phyloP scores from a whole-genome alignment of 2,329 filamentous ascomycete genomes.

The Septoria petroselini region DNA sequence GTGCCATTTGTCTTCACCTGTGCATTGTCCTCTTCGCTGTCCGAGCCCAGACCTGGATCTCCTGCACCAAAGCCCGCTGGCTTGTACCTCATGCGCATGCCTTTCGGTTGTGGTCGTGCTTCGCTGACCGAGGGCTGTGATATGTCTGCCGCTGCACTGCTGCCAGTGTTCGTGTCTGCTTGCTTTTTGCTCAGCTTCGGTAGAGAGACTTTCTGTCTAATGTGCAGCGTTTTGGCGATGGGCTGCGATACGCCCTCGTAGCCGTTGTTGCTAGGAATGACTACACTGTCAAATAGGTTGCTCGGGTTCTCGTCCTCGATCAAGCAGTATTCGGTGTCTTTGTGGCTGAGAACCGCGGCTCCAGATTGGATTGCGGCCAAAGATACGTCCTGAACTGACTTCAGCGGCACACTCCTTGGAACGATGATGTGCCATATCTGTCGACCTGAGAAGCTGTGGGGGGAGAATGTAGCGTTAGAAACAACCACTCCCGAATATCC shows the following conservation, averaged over 20 bases:
- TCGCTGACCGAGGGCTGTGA: constrained; percentile 51
- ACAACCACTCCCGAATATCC: constrained; percentile 51
- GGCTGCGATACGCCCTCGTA: constrained; percentile 42
- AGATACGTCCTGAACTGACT: constrained; percentile 62
- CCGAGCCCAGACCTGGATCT: constrained; percentile 44
- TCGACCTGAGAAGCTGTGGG: constrained; percentile 60
- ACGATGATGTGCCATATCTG: constrained; percentile 79
- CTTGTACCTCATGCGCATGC: constrained; percentile 63
- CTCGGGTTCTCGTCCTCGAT: constrained; percentile 14
- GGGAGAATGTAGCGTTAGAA: constrained; percentile 50
- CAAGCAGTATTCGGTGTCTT: constrained; percentile 58
- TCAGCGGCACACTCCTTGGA: constrained; percentile 66
- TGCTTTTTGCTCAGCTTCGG: constrained; percentile 43
- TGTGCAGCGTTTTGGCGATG: constrained; percentile 61
- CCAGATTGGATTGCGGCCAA: constrained; percentile 57
- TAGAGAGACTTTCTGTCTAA: constrained; percentile 62
- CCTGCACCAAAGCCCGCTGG: constrained; percentile 59
- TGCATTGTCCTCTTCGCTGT: constrained; percentile 42
- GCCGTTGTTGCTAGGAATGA: constrained; percentile 28
- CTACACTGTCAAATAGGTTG: constrained; percentile 23
- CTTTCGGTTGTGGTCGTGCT: constrained; percentile 63
- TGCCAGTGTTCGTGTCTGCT: constrained; percentile 42
- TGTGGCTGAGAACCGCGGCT: constrained; percentile 58
- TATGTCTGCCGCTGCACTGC: constrained; percentile 42
- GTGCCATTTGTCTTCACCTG: constrained; percentile 13